These are phyloP conservation scores for Oryza australiensis DNA, from an alignment of 176 grass and related monocot species.

Conservation along the genomic window DNA sequence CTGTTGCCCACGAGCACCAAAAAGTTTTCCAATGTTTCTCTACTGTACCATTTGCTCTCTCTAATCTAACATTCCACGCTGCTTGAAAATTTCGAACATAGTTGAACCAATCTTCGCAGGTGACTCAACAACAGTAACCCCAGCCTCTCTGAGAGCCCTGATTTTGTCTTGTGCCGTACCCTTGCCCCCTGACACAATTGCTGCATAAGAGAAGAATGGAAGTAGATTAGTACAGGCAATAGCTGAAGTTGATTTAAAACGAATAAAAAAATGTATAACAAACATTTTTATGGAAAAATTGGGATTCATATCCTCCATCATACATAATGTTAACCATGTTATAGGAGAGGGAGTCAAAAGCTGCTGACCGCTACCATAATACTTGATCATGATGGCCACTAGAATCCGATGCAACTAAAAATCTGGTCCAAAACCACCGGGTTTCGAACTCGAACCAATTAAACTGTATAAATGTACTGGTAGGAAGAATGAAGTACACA, in stretches of 20 bases:
- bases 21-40: conserved; percentile 42
- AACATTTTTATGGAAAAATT: neutral
- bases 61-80: conserved; percentile 85
- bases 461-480: conserved; percentile 1
- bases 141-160: conserved; percentile 82
- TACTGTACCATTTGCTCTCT: conserved; percentile 45
- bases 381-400: neutral
- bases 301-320: neutral
- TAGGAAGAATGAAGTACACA: neutral
- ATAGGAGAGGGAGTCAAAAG: neutral
- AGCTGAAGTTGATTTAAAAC: conserved; percentile 14
- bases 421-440: neutral
- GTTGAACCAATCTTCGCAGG: conserved; percentile 87
- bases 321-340: neutral
- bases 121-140: conserved; percentile 89
- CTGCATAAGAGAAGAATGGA: conserved; percentile 39
- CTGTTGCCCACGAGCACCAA: conserved; percentile 45
- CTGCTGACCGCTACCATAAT: neutral
- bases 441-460: neutral
- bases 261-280: neutral
- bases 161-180: conserved; percentile 96
- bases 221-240: conserved; percentile 22
- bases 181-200: conserved; percentile 95
- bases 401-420: conserved; percentile 9
- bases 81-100: conserved; percentile 89